Percentiles rank a stretch among this genome's conserved stretches.
Evolutionary conservation across 2,329 filamentous ascomycete species (phyloP).

Genomic region (Colletotrichum euphorbiae): DNA sequence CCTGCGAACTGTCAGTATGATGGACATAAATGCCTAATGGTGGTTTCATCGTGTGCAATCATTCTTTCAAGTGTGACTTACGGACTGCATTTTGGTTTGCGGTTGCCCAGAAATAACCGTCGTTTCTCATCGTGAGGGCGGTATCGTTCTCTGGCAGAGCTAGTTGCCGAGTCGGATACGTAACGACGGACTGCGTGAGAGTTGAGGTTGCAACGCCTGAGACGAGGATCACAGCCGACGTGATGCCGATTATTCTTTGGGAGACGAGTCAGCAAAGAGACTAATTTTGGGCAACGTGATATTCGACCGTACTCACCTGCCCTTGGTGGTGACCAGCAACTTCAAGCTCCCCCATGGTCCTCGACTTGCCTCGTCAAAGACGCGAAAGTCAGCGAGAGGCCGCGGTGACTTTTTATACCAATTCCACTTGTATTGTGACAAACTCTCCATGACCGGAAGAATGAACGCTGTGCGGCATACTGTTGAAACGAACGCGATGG

Average conservation of each 20-base stretch:
- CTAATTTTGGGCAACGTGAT: too few species aligned
- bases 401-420: constrained; percentile 33
- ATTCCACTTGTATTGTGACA: constrained; percentile 43
- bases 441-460: constrained; percentile 43
- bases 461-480: constrained; percentile 43
- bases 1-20: neutral
- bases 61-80: neutral
- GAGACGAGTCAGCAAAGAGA: neutral
- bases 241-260: constrained; percentile 10
- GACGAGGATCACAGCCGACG: constrained; percentile 32
- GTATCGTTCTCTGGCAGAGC: neutral
- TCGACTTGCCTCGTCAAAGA: constrained; percentile 40
- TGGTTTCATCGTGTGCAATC: too few species aligned
- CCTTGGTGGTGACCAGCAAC: constrained; percentile 25
- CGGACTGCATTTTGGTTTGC: constrained; percentile 4
- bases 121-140: neutral
- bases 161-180: constrained; percentile 20
- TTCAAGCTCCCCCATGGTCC: constrained; percentile 40
- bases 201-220: constrained; percentile 38
- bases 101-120: constrained; percentile 20
- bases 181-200: constrained; percentile 38
- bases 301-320: constrained; percentile 1
- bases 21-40: neutral
- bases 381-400: constrained; percentile 36
- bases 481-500: constrained; percentile 45